Percentiles rank a stretch among this genome's conserved stretches.
phyloP scores from a whole-genome alignment of 495 filamentous ascomycete species.

The Lepidopterella palustris region DNA sequence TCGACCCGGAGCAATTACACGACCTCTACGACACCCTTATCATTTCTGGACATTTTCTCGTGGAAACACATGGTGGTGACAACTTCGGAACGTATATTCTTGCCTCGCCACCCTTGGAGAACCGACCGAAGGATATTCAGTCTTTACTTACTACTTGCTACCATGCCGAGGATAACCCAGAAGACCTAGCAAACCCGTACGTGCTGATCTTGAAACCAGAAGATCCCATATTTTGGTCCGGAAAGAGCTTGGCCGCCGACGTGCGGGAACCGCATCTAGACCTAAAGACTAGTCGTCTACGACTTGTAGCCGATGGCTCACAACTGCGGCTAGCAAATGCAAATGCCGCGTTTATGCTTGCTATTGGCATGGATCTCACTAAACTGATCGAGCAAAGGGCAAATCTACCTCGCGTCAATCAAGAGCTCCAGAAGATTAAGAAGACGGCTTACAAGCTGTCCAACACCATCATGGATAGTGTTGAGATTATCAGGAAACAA shows the following conservation, averaged over 20 bases:
- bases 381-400: conserved; percentile 87
- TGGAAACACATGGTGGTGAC: conserved; percentile 58
- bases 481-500: conserved; percentile 82
- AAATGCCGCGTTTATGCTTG: conserved; percentile 64
- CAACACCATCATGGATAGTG: conserved; percentile 99
- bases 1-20: conserved; percentile 57
- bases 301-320: conserved; percentile 84
- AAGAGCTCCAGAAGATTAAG: conserved; percentile 88
- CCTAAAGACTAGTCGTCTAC: conserved; percentile 77
- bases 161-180: conserved; percentile 61
- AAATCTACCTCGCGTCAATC: conserved; percentile 85
- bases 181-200: conserved; percentile 72
- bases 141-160: conserved; percentile 83
- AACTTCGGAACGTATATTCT: conserved; percentile 72
- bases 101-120: conserved; percentile 70
- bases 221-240: conserved; percentile 70
- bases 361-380: conserved; percentile 72
- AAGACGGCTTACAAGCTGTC: conserved; percentile 92
- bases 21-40: conserved; percentile 77
- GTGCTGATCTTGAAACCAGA: conserved; percentile 80
- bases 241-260: conserved; percentile 61
- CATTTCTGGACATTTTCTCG: conserved; percentile 78
- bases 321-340: conserved; percentile 72
- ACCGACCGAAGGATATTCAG: conserved; percentile 70
- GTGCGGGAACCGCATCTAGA: conserved; percentile 75